Conservation (phyloP, 257 asterid species). For the Nyctanthes arbortristis region DNA sequence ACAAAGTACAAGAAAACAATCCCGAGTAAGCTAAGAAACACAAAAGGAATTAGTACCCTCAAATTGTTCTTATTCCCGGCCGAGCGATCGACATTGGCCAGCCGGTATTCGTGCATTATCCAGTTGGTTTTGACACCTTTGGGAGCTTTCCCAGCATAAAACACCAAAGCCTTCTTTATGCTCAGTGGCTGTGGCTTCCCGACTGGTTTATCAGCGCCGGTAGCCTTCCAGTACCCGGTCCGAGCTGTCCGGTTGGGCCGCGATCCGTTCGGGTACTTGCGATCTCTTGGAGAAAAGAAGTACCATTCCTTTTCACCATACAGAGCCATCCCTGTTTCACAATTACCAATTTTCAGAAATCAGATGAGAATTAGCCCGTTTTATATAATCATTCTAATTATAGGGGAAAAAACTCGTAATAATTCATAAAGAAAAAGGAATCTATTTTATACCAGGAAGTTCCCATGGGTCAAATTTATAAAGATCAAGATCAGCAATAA, state of each 20-base stretch:
- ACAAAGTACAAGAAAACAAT: not conserved
- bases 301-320: conserved; percentile 60
- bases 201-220: conserved; percentile 56
- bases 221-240: conserved; percentile 57
- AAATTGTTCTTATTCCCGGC: conserved; percentile 37
- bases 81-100: conserved; percentile 51
- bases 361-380: not conserved
- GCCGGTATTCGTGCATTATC: conserved; percentile 58
- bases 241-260: conserved; percentile 51
- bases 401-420: not conserved
- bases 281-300: conserved; percentile 52
- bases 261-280: conserved; percentile 54
- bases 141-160: conserved; percentile 53
- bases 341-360: not conserved
- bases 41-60: conserved; percentile 31
- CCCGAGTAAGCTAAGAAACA: not conserved
- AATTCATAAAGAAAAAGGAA: not conserved
- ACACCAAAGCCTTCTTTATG: conserved; percentile 51
- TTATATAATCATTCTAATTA: not conserved
- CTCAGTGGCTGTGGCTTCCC: conserved; percentile 46
- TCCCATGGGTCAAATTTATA: conserved; percentile 55
- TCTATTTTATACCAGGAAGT: conserved; percentile 57
- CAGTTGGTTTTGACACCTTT: conserved; percentile 50
- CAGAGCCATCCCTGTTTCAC: conserved; percentile 34
- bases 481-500: conserved; percentile 50